A percentile compares a stretch with the other conserved stretches of the same genome.
These are phyloP conservation scores for Suillus cothurnatus DNA, from an alignment of 768 basidiomycete genomes.

Conservation along the genomic window DNA sequence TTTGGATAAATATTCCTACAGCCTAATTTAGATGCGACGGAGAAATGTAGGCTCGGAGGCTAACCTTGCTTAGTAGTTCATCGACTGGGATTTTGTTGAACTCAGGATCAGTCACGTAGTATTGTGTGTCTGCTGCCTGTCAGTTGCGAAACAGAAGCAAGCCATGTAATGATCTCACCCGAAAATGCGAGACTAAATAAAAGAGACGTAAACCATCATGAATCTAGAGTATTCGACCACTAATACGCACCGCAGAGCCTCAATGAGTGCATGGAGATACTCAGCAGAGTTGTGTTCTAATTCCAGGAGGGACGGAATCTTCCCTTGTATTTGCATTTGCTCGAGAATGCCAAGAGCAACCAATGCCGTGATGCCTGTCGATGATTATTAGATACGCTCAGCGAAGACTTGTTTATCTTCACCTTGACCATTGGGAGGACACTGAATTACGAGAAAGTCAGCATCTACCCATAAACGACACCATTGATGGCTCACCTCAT, in stretches of 20 bases:
- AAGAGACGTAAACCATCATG: constrained; percentile 9
- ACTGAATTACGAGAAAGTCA: constrained; percentile 44
- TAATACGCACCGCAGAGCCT: constrained; percentile 69
- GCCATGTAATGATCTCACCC: constrained; percentile 44
- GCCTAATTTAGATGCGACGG: constrained; percentile 6
- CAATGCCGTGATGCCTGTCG: constrained; percentile 81
- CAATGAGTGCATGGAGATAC: constrained; percentile 87
- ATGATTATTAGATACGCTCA: constrained; percentile 3
- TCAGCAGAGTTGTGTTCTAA: constrained; percentile 90
- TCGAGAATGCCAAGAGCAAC: constrained; percentile 94
- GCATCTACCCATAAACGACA: background rate
- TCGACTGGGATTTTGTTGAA: constrained; percentile 75
- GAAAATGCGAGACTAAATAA: constrained; percentile 66
- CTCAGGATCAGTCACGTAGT: constrained; percentile 93
- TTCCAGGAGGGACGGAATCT: constrained; percentile 67
- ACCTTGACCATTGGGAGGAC: constrained; percentile 97
- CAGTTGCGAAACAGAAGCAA: background rate
- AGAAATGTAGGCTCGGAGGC: constrained; percentile 9
- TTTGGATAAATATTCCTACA: constrained; percentile 77
- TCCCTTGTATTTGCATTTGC: constrained; percentile 73
- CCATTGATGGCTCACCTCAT: constrained; percentile 63
- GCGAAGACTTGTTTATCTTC: constrained; percentile 1
- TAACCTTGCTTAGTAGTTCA: constrained; percentile 82
- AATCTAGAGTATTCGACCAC: background rate
- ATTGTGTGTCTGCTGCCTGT: constrained; percentile 64